These are phyloP conservation scores for Lepraria neglecta DNA, from an alignment of 495 filamentous ascomycete genomes.

Conservation along the genomic window DNA sequence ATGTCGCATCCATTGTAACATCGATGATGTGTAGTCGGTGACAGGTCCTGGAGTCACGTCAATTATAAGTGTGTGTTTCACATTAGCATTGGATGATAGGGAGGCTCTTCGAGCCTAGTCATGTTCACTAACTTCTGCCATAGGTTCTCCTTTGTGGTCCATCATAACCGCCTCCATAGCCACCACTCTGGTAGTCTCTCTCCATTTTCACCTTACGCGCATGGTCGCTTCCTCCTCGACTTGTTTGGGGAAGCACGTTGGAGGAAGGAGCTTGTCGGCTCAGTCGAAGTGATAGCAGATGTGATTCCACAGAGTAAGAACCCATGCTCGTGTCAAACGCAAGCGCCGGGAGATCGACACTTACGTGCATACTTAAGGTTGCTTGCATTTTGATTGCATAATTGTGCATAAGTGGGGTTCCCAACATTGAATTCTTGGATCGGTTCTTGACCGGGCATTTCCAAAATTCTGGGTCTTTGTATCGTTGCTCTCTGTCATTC, in stretches of 20 bases:
- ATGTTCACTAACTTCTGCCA: conserved; percentile 26
- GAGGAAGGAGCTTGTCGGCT: not conserved
- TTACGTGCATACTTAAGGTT: conserved; percentile 4
- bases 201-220: conserved; percentile 27
- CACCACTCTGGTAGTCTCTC: conserved; percentile 30
- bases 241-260: not conserved
- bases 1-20: conserved; percentile 88
- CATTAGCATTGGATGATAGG: no score
- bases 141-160: conserved; percentile 24
- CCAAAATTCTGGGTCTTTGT: not conserved
- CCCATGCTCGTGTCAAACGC: not conserved
- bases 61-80: not conserved
- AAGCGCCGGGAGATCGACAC: conserved; percentile 10
- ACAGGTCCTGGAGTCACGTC: conserved; percentile 56
- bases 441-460: not conserved
- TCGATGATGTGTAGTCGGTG: conserved; percentile 90
- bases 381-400: conserved; percentile 15
- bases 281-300: no score
- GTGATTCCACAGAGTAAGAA: no score
- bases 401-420: conserved; percentile 11
- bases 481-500: no score
- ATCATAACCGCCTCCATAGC: conserved; percentile 26
- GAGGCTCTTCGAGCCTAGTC: conserved; percentile 1
- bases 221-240: not conserved
- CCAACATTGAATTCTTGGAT: conserved; percentile 1